Evolutionary conservation across 2,329 filamentous ascomycete species (phyloP).

Genomic region (Aspergillus tubingensis): DNA sequence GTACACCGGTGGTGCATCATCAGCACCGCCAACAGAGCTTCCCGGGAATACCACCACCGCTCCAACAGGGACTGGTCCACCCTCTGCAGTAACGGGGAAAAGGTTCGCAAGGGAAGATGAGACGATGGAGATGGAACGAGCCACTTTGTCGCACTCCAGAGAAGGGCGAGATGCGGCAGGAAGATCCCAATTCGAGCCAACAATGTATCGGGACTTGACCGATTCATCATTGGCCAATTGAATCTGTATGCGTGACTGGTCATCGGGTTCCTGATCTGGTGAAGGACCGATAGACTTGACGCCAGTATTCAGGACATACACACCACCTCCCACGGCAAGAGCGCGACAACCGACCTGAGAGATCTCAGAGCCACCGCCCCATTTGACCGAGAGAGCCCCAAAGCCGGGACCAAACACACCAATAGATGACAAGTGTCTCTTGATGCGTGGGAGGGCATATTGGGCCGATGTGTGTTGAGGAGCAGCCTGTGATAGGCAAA

Average conservation of each 20-base stretch:
- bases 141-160: constrained; percentile 45
- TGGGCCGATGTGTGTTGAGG: constrained; percentile 60
- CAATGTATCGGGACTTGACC: constrained; percentile 39
- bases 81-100: constrained; percentile 73
- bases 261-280: constrained; percentile 13
- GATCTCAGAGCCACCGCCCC: constrained; percentile 86
- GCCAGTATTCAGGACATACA: constrained; percentile 81
- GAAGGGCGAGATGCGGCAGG: constrained; percentile 22
- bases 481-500: constrained; percentile 71
- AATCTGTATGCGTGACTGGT: constrained; percentile 29
- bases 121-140: constrained; percentile 68
- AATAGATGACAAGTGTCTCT: constrained; percentile 80
- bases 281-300: constrained; percentile 46
- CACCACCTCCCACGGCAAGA: constrained; percentile 82
- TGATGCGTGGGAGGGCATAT: constrained; percentile 71
- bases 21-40: constrained; percentile 30
- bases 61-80: constrained; percentile 72
- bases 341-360: constrained; percentile 89
- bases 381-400: constrained; percentile 86
- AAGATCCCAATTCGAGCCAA: constrained; percentile 43
- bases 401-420: constrained; percentile 87
- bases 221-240: constrained; percentile 41
- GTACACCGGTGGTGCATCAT: constrained; percentile 54
- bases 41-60: constrained; percentile 49
- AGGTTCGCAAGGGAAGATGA: constrained; percentile 65